These are phyloP conservation scores for Prototheca wickerhamii DNA, from an alignment of 163 green algal species.

Conservation along the genomic window DNA sequence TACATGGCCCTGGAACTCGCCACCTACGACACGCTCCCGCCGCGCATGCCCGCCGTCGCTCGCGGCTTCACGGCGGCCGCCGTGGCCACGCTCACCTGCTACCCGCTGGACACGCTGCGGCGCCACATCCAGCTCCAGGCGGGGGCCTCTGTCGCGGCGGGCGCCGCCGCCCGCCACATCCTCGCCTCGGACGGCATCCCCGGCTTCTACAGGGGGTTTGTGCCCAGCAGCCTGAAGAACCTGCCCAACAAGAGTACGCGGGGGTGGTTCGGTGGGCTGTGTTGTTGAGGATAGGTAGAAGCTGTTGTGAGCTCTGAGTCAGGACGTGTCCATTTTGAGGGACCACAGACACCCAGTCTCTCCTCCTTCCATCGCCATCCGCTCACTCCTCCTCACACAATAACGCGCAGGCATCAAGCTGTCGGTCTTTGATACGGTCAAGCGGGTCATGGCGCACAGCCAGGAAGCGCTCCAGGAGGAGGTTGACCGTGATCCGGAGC, in stretches of 20 bases:
- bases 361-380: background rate
- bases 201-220: conserved; percentile 71
- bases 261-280: background rate
- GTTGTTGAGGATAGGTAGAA: background rate
- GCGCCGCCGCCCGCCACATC: conserved; percentile 18
- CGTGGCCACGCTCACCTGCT: conserved; percentile 66
- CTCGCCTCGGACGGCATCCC: conserved; percentile 44
- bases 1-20: conserved; percentile 80
- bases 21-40: conserved; percentile 56
- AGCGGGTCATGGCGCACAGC: conserved; percentile 16
- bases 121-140: conserved; percentile 64
- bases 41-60: conserved; percentile 44
- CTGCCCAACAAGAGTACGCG: conserved; percentile 74
- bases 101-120: conserved; percentile 74
- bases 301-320: background rate
- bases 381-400: background rate
- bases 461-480: conserved; percentile 29
- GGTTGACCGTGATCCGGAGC: background rate
- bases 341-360: background rate
- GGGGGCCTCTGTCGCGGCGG: conserved; percentile 11
- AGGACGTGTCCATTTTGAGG: too few species aligned
- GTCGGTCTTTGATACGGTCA: conserved; percentile 45
- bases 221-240: conserved; percentile 79
- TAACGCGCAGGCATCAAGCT: conserved; percentile 51
- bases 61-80: conserved; percentile 59